phyloP scores from a whole-genome alignment of 768 basidiomycete genomes.

The Pholiota conissans region DNA sequence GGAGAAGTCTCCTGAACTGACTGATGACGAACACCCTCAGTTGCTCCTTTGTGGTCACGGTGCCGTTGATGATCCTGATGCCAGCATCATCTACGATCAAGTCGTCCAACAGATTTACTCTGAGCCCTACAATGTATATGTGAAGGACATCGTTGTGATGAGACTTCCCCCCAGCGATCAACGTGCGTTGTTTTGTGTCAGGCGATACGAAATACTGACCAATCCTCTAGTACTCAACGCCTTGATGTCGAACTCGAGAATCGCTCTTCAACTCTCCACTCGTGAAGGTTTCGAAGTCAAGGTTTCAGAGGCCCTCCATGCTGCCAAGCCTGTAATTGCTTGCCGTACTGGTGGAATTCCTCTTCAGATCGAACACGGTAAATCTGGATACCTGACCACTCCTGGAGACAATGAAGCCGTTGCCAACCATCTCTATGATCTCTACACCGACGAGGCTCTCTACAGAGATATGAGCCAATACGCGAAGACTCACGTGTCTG shows the following conservation, averaged over 20 bases:
- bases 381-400: constrained; percentile 83
- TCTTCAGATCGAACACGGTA: constrained; percentile 84
- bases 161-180: constrained; percentile 82
- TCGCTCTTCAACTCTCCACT: constrained; percentile 88
- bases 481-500: constrained; percentile 75
- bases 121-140: constrained; percentile 50
- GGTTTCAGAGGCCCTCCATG: constrained; percentile 92
- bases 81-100: constrained; percentile 87
- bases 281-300: constrained; percentile 98
- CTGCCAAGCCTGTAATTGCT: constrained; percentile 85
- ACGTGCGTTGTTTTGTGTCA: constrained; percentile 49
- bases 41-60: constrained; percentile 87
- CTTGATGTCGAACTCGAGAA: constrained; percentile 85
- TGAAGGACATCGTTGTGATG: constrained; percentile 74
- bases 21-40: constrained; percentile 63
- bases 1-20: constrained; percentile 39
- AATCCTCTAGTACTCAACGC: constrained; percentile 71
- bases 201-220: constrained; percentile 19
- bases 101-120: constrained; percentile 60
- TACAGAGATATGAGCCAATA: constrained; percentile 64
- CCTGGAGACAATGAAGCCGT: constrained; percentile 76
- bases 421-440: constrained; percentile 72
- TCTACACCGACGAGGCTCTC: constrained; percentile 73
- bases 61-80: constrained; percentile 93
- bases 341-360: constrained; percentile 91